Evolutionary conservation across 2,329 filamentous ascomycete species (phyloP), one percentile per base, ranked within the genome.

Genomic region (Aureobasidium sp.): DNA sequence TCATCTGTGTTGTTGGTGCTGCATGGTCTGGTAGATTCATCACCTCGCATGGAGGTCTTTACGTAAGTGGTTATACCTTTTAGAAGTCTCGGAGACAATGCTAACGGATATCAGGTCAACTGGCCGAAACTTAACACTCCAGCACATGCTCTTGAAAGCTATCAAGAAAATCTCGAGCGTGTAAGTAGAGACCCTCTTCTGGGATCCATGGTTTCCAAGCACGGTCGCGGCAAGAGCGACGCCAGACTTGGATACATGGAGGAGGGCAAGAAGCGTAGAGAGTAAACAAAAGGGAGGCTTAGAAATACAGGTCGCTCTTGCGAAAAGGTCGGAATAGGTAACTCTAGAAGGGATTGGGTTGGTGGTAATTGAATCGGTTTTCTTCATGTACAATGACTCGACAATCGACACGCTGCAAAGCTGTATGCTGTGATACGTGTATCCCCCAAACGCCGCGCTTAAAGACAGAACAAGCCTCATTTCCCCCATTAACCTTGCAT

Each of bases 201-300:
- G 52, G 94, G 94, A 3, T 78, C 84, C 15, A 83, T 96, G 64
- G 82, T 95, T 25, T 74, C 75, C 20, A 79, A 77, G 64, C 91
- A 96, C 71, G 90, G 96, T 75, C 82, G 92, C 17, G 91, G 91
- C 2, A 83, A 90, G 65, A 96, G 91, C 76, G 90, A 89, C 67
- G 87, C 88, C 47, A 82, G 90, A 65, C 87, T 95, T 68, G 83
- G 90, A 36, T 94, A 88, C 68, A 85, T 95, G 61, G 94, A 99
- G 75, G 94, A 99, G 77, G 94, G 94, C 59, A 99, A 99, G 83
- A 99, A 97, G 84, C 90, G 94, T 73, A 95, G 96, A 71, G 94
- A 99, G 74, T 92, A 74, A 60, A 17, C 45, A 20, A 20, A 25
- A 37, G 31, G 5, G 12, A 1, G 27, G 14, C 11, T 37, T 12